Evolutionary conservation across 2,329 filamentous ascomycete species (phyloP).

Genomic region (Aspergillus texensis): DNA sequence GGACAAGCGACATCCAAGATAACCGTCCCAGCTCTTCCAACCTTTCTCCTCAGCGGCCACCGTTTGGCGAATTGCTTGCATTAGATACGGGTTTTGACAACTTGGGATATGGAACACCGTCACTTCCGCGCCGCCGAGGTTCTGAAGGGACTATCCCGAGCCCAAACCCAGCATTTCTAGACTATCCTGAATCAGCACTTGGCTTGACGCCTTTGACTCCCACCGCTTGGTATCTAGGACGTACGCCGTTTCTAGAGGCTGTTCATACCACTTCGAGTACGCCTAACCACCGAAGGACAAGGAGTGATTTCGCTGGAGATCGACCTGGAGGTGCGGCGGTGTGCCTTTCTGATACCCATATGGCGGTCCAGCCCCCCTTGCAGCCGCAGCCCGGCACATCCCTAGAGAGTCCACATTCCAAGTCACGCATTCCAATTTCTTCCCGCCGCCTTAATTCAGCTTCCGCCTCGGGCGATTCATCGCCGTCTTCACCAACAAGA

Average conservation of each 20-base stretch:
- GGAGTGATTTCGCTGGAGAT: slow-evolving; percentile 60
- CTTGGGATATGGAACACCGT: slow-evolving; percentile 61
- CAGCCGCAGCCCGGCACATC: slow-evolving; percentile 30
- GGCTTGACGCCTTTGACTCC: slow-evolving; percentile 65
- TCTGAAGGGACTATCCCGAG: slow-evolving; percentile 71
- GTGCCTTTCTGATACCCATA: slow-evolving; percentile 33
- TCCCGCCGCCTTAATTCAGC: slow-evolving; percentile 42
- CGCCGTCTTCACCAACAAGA: slow-evolving; percentile 40
- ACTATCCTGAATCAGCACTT: slow-evolving; percentile 39
- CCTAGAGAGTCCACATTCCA: slow-evolving; percentile 37
- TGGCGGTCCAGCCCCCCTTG: slow-evolving; percentile 38
- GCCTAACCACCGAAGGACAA: slow-evolving; percentile 41
- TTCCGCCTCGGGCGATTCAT: slow-evolving; percentile 45
- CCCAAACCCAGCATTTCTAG: slow-evolving; percentile 47
- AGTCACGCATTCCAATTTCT: slow-evolving; percentile 50
- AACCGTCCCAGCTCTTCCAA: slow-evolving; percentile 22
- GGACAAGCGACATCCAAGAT: slow-evolving; percentile 9
- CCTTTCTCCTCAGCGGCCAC: slow-evolving; percentile 54
- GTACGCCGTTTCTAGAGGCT: slow-evolving; percentile 47
- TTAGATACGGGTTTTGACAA: slow-evolving; percentile 57
- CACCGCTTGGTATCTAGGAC: slow-evolving; percentile 65
- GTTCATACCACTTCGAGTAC: slow-evolving; percentile 32
- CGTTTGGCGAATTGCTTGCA: slow-evolving; percentile 77
- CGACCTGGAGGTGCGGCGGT: slow-evolving; percentile 30
- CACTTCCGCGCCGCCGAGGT: slow-evolving; percentile 60